These are phyloP conservation scores for Gamsiella multidivaricata DNA, from an alignment of 192 early-diverging fungal genomes.

Conservation along the genomic window DNA sequence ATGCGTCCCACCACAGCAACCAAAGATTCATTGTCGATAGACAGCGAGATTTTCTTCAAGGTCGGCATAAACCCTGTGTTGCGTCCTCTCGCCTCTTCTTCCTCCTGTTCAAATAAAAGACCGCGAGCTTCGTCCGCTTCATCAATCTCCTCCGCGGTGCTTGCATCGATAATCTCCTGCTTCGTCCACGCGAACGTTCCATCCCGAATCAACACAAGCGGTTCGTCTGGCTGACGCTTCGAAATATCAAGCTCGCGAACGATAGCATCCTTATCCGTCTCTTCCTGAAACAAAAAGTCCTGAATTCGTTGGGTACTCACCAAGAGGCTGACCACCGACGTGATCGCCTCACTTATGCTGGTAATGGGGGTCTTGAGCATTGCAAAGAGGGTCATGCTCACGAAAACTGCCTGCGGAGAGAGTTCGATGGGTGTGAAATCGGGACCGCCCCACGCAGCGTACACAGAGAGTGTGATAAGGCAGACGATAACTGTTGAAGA, in stretches of 20 bases:
- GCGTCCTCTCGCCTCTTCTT: neutral
- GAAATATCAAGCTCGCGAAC: slow-evolving; percentile 2
- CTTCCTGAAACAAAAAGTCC: slow-evolving; percentile 31
- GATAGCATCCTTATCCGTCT: slow-evolving; percentile 9
- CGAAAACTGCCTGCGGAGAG: slow-evolving; percentile 65
- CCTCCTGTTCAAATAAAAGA: neutral
- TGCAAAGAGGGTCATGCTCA: slow-evolving; percentile 71
- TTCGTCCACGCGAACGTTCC: slow-evolving; percentile 11
- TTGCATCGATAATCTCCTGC: neutral
- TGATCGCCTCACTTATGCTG: slow-evolving; percentile 65
- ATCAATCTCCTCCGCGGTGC: neutral
- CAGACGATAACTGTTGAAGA: slow-evolving; percentile 18
- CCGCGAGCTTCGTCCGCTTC: slow-evolving; percentile 11
- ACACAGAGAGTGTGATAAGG: slow-evolving; percentile 15
- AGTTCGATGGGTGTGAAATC: slow-evolving; percentile 21
- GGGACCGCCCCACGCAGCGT: slow-evolving; percentile 26
- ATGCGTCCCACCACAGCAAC: slow-evolving; percentile 74
- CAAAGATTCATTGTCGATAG: slow-evolving; percentile 52
- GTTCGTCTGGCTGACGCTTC: neutral
- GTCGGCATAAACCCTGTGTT: too few species aligned
- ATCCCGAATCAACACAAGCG: neutral
- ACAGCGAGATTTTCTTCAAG: slow-evolving; percentile 52
- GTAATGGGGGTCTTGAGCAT: slow-evolving; percentile 65
- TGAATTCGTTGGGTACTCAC: slow-evolving; percentile 58
- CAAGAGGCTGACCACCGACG: slow-evolving; percentile 59